phyloP scores from a whole-genome alignment of 148 eudicot species.

The Cornus florida region DNA sequence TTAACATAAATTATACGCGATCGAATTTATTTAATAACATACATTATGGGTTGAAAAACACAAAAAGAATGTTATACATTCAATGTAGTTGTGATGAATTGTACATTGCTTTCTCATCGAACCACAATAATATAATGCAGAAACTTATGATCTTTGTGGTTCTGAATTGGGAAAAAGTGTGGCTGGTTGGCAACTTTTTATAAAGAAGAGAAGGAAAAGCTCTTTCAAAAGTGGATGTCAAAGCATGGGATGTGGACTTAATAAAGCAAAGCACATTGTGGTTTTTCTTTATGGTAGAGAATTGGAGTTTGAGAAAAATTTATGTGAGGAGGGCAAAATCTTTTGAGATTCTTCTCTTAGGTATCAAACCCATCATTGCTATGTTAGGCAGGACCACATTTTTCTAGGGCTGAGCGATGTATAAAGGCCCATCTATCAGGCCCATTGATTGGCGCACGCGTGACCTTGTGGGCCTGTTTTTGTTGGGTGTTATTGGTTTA shows the following conservation, averaged over 20 bases:
- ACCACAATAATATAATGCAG: too few relatives aligned
- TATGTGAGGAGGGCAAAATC: not conserved
- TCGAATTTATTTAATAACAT: not conserved
- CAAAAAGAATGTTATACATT: not conserved
- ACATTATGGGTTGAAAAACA: not conserved
- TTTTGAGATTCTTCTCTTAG: slow-evolving; percentile 4
- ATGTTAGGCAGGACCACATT: slow-evolving; percentile 13
- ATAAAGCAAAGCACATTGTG: not conserved
- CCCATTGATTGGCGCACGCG: slow-evolving; percentile 20
- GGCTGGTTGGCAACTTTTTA: not conserved
- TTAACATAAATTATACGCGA: not conserved
- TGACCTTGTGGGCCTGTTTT: slow-evolving; percentile 10
- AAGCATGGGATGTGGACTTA: slow-evolving; percentile 5
- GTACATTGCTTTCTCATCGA: not conserved
- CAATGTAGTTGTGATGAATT: not conserved
- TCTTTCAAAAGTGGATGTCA: not conserved
- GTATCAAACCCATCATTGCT: slow-evolving; percentile 13
- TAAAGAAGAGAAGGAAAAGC: slow-evolving; percentile 5
- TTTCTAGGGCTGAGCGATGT: slow-evolving; percentile 5
- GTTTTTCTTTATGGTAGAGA: not conserved
- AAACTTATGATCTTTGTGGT: too few relatives aligned
- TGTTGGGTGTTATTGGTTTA: too few relatives aligned
- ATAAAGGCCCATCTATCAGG: not conserved
- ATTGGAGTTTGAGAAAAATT: too few relatives aligned
- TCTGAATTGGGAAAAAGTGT: not conserved